phyloP scores from a whole-genome alignment of 148 eudicot species.

The Camellia lanceoleosa region DNA sequence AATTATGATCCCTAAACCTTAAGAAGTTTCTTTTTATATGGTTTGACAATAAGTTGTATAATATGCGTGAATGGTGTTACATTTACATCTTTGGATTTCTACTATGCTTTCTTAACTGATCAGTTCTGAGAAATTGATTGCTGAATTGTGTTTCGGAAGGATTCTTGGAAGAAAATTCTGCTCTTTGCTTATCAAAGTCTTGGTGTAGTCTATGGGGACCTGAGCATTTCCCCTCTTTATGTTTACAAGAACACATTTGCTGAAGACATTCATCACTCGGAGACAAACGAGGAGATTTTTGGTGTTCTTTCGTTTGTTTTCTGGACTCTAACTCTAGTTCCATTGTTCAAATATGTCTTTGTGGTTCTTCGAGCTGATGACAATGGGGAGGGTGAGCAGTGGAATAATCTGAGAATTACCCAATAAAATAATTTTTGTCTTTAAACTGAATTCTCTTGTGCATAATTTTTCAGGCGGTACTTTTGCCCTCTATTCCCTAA shows the following conservation, averaged over 20 bases:
- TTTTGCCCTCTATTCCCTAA: constrained; percentile 81
- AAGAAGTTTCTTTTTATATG: neutral
- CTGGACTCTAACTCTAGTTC: constrained; percentile 85
- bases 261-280: constrained; percentile 83
- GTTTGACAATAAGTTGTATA: neutral
- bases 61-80: neutral
- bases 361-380: constrained; percentile 89
- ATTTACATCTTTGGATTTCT: neutral
- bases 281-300: constrained; percentile 75
- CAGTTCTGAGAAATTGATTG: neutral
- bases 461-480: constrained; percentile 65
- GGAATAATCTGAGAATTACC: neutral
- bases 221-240: constrained; percentile 84
- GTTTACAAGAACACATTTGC: constrained; percentile 92
- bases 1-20: neutral
- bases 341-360: constrained; percentile 79
- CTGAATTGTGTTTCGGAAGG: constrained; percentile 42
- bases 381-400: constrained; percentile 72
- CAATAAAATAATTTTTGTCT: neutral
- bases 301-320: constrained; percentile 87
- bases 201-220: constrained; percentile 93
- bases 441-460: neutral
- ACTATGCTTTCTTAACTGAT: neutral
- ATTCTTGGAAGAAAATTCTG: constrained; percentile 68
- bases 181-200: constrained; percentile 83